Evolutionary conservation across 2,329 filamentous ascomycete species (phyloP).

Genomic region (Drechmeria coniospora): DNA sequence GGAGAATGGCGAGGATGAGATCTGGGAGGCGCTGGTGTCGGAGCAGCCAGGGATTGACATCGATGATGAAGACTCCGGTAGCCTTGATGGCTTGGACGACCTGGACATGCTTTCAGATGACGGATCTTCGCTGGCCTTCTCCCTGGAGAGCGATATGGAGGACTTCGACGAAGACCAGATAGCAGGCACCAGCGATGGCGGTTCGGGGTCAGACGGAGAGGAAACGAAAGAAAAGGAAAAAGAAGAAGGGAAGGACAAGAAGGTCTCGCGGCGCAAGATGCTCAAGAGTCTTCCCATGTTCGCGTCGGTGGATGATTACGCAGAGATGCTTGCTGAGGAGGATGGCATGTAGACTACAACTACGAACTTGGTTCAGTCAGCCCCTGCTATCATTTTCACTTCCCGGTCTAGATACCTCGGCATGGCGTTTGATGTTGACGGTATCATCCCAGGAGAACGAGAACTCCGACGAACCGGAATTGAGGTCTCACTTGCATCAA

Average conservation of each 20-base stretch:
- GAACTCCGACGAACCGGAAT: too few species aligned
- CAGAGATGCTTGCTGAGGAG: slow-evolving; percentile 64
- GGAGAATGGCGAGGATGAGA: slow-evolving; percentile 57
- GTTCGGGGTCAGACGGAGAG: slow-evolving; percentile 25
- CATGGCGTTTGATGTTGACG: too few species aligned
- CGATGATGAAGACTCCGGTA: slow-evolving; percentile 33
- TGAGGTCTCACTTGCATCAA: too few species aligned
- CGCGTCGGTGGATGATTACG: slow-evolving; percentile 88
- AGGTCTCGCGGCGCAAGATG: slow-evolving; percentile 55
- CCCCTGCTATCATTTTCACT: too few species aligned
- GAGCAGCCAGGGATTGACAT: slow-evolving; percentile 61
- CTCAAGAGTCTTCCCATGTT: slow-evolving; percentile 84
- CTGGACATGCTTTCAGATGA: slow-evolving; percentile 33
- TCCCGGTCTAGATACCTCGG: too few species aligned
- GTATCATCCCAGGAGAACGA: too few species aligned
- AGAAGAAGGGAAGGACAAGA: slow-evolving; percentile 36
- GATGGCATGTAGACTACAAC: slow-evolving; percentile 28
- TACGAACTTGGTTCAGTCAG: too few species aligned
- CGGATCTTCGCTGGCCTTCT: slow-evolving; percentile 20
- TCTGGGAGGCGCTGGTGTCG: slow-evolving; percentile 81
- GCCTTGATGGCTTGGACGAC: slow-evolving; percentile 32
- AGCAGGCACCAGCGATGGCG: slow-evolving; percentile 26
- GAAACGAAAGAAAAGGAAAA: slow-evolving; percentile 41
- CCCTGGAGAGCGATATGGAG: slow-evolving; percentile 28
- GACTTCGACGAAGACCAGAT: slow-evolving; percentile 29